Conservation (phyloP, 2,329 filamentous ascomycete genomes). For the Pseudogymnoascus sp. region DNA sequence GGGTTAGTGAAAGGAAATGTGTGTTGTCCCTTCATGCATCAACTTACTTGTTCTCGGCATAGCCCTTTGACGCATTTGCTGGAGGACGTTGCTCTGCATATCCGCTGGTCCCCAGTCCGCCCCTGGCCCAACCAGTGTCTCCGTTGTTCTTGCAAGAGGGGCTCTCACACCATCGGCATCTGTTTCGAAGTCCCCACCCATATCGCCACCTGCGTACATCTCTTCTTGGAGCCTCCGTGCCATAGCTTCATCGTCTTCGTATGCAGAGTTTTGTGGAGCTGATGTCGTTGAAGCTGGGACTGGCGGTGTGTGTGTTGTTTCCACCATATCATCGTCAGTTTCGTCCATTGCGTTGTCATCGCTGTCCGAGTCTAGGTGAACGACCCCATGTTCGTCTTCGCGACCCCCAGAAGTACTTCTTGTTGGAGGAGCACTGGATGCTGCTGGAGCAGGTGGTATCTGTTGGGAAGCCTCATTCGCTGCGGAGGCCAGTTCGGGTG, state of each 20-base stretch:
- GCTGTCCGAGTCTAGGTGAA: constrained; percentile 72
- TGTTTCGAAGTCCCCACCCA: constrained; percentile 30
- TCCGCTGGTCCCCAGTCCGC: constrained; percentile 42
- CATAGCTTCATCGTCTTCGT: constrained; percentile 90
- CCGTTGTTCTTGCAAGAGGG: constrained; percentile 83
- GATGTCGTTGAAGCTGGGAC: constrained; percentile 29
- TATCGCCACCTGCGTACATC: constrained; percentile 58
- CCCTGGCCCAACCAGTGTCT: constrained; percentile 71
- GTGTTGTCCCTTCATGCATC: background rate
- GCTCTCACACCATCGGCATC: constrained; percentile 65
- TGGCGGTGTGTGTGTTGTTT: constrained; percentile 19
- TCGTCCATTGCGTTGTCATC: constrained; percentile 45
- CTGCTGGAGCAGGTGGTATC: constrained; percentile 25
- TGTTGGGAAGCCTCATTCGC: constrained; percentile 17
- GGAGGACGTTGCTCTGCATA: constrained; percentile 20
- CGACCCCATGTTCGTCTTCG: constrained; percentile 51
- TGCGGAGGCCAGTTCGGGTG: constrained; percentile 56
- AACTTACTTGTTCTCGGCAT: constrained; percentile 21
- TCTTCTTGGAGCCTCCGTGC: constrained; percentile 87
- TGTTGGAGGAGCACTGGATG: constrained; percentile 22
- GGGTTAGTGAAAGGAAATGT: constrained; percentile 9
- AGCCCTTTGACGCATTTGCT: constrained; percentile 30
- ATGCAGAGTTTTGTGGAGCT: constrained; percentile 27
- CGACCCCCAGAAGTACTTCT: constrained; percentile 30
- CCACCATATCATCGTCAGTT: constrained; percentile 31